A percentile compares a stretch with the other conserved stretches of the same genome.
Evolutionary conservation across 2,329 filamentous ascomycete species (phyloP).

Genomic region (Pseudopithomyces maydicus): DNA sequence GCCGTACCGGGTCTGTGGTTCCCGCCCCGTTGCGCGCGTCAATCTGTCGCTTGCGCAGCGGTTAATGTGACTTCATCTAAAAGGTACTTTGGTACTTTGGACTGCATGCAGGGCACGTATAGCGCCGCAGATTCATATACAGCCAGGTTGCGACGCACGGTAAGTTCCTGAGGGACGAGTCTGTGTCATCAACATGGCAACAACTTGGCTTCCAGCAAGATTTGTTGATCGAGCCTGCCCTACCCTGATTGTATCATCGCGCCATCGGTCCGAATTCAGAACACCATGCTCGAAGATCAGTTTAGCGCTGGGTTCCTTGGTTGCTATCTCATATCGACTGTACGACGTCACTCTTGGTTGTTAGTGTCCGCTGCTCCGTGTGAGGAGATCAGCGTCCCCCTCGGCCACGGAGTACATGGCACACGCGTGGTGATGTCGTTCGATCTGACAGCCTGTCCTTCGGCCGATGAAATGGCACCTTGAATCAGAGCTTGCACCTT

Average conservation of each 20-base stretch:
- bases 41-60: neutral
- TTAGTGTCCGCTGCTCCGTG: neutral
- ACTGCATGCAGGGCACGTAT: neutral
- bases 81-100: neutral
- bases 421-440: too few species aligned
- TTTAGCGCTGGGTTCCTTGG: neutral
- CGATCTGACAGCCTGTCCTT: too few species aligned
- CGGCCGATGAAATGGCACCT: too few species aligned
- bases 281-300: neutral
- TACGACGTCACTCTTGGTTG: neutral
- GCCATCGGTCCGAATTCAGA: neutral
- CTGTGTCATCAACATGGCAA: too few species aligned
- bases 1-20: constrained; percentile 3
- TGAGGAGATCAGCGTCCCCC: neutral
- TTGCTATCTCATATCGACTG: too few species aligned
- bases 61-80: neutral
- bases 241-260: neutral
- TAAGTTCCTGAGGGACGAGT: neutral
- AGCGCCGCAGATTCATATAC: neutral
- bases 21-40: constrained; percentile 4
- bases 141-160: neutral
- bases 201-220: too few species aligned
- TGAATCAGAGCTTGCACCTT: too few species aligned
- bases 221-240: too few species aligned
- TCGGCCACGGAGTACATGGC: too few species aligned